Evolutionary conservation across 345 rosid genomes (phyloP), one percentile per base, ranked within the genome.

Genomic region (Eutrema yunnanense): DNA sequence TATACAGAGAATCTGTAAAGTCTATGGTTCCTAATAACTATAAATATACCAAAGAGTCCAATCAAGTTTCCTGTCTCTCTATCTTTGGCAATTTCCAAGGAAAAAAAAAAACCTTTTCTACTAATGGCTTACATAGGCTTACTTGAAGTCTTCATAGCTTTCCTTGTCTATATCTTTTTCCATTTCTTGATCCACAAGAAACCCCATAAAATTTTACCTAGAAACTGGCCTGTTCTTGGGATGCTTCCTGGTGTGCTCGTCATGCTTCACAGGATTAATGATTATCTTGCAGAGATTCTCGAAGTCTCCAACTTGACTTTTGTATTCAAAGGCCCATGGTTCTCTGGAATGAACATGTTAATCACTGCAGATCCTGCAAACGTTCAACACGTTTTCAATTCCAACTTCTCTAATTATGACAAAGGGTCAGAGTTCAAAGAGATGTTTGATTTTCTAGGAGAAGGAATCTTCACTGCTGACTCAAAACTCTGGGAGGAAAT

Each of bases 401-500:
- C 72, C 57, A 59, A 73, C 78, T 76, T 79, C 72, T 50, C 76
- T 30, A 76, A 68, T 41, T 82, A 62, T 3, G 76, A 62, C 10
- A 76, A 82, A 60, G 85, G 85, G 14, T 29, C 63, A 0, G 73
- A 79, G 62, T 82, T 72, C 71, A 72, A 75, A 46, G 62, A 79
- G 43, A 73, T 76, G 1, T 76, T 79, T 13, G 81, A 82, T 27
- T 56, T 73, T 50, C 40, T 76, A 0, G 85, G 82, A 14, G 78
- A 76, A 14, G 83, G 80, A 2, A 71, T 82, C 50, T 73, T 80
- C 76, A 80, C 79, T 44, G 67, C 80, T 19, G 85, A 82, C 56
- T 77, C 69, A 0, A 82, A 82, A 29, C 57, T 71, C 5, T 80
- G 80, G 80, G 65, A 66, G 16, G 29, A 43, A 13, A 78, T 80